Percentiles rank a stretch among this genome's conserved stretches.
These are phyloP conservation scores for Aureobasidium subglaciale DNA, from an alignment of 2,329 filamentous ascomycete genomes.

Conservation along the genomic window DNA sequence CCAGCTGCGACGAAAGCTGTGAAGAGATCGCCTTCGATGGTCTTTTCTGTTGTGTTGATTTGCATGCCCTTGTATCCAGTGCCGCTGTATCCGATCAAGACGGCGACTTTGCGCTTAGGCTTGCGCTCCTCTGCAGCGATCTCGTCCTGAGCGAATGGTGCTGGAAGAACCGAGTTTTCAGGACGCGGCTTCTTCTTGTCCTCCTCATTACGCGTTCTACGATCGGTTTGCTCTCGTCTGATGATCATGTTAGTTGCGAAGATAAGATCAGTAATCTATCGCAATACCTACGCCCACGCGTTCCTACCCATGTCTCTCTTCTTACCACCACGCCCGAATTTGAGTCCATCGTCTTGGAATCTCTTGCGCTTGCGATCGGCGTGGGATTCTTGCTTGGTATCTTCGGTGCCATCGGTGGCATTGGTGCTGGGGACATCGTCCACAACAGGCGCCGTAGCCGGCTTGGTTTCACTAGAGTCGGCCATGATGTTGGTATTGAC, in stretches of 20 bases:
- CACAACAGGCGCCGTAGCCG: conserved; percentile 12
- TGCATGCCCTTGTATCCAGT: conserved; percentile 98
- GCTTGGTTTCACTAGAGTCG: conserved; percentile 7
- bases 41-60: conserved; percentile 62
- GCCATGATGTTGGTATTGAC: conserved; percentile 11
- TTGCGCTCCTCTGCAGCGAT: conserved; percentile 78
- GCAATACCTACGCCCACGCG: conserved; percentile 53
- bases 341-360: conserved; percentile 20
- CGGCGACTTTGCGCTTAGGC: conserved; percentile 93
- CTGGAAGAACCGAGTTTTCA: conserved; percentile 47
- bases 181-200: conserved; percentile 35
- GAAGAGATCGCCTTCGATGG: conserved; percentile 94
- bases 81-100: conserved; percentile 90
- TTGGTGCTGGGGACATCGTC: neutral
- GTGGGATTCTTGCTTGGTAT: neutral
- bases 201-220: conserved; percentile 37
- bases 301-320: conserved; percentile 60
- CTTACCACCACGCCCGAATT: conserved; percentile 40
- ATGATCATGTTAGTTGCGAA: conserved; percentile 32
- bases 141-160: conserved; percentile 65
- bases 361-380: conserved; percentile 19
- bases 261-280: conserved; percentile 14
- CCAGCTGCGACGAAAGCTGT: conserved; percentile 82
- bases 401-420: neutral
- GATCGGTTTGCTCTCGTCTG: conserved; percentile 41